Evolutionary conservation across 2,329 filamentous ascomycete genomes (phyloP).

Genomic region (Aspergillus novoparasiticus): DNA sequence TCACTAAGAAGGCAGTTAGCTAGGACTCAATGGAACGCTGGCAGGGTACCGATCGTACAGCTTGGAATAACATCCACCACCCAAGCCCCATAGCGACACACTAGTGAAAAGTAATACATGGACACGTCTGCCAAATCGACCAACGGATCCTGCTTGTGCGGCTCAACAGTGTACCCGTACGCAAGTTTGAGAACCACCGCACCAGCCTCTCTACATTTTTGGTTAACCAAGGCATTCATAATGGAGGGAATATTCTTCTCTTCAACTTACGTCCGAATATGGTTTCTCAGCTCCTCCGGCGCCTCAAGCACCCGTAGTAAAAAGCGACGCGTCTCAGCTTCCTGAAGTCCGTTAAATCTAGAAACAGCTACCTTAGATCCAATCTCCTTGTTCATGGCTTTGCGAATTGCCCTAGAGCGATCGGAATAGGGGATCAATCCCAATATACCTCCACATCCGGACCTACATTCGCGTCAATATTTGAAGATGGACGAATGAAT

Average conservation of each 20-base stretch:
- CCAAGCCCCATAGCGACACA: constrained; percentile 44
- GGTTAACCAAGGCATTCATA: neutral
- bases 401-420: constrained; percentile 46
- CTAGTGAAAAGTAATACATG: constrained; percentile 45
- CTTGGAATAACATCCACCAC: constrained; percentile 49
- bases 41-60: neutral
- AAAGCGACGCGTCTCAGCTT: constrained; percentile 47
- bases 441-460: constrained; percentile 42
- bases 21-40: neutral
- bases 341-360: constrained; percentile 45
- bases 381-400: constrained; percentile 45
- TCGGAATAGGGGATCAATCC: constrained; percentile 37
- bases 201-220: constrained; percentile 34
- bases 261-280: constrained; percentile 37
- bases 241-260: neutral
- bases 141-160: constrained; percentile 30
- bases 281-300: constrained; percentile 41
- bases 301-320: constrained; percentile 45
- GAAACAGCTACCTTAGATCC: constrained; percentile 45
- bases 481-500: neutral
- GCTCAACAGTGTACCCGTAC: constrained; percentile 35
- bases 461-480: constrained; percentile 7
- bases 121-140: constrained; percentile 45
- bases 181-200: constrained; percentile 43
- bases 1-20: constrained; percentile 20